These are phyloP conservation scores for Aspergillus sclerotiicarbonarius DNA, from an alignment of 495 filamentous ascomycete genomes.

Conservation along the genomic window DNA sequence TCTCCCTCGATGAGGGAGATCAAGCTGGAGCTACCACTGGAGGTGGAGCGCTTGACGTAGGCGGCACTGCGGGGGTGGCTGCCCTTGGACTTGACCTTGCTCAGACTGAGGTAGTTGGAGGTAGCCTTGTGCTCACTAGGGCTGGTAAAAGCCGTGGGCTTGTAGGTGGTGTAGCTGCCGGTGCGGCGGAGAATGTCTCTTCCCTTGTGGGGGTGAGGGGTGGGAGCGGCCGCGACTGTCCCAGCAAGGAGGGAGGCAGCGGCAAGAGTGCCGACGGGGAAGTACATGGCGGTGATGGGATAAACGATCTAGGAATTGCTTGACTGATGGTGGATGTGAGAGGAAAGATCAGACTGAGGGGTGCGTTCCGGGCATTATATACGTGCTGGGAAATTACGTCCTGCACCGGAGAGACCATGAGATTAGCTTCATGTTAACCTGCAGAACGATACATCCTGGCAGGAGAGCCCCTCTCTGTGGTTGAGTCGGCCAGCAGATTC, in stretches of 20 bases:
- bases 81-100: constrained; percentile 1
- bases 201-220: neutral
- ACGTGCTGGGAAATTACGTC: neutral
- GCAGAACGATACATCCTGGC: neutral
- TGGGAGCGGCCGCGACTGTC: neutral
- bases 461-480: neutral
- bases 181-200: neutral
- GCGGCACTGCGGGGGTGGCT: neutral
- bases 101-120: neutral
- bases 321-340: neutral
- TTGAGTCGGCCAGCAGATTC: neutral
- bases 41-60: neutral
- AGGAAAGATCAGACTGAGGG: neutral
- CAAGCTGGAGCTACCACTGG: neutral
- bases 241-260: constrained; percentile 1
- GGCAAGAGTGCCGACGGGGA: neutral
- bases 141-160: neutral
- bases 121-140: neutral
- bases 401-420: neutral
- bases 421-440: neutral
- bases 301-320: neutral
- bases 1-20: constrained; percentile 6
- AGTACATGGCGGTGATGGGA: neutral
- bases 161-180: neutral
- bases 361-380: neutral